Evolutionary conservation across 2,329 filamentous ascomycete genomes (phyloP).

Genomic region (Eutypella sp.): DNA sequence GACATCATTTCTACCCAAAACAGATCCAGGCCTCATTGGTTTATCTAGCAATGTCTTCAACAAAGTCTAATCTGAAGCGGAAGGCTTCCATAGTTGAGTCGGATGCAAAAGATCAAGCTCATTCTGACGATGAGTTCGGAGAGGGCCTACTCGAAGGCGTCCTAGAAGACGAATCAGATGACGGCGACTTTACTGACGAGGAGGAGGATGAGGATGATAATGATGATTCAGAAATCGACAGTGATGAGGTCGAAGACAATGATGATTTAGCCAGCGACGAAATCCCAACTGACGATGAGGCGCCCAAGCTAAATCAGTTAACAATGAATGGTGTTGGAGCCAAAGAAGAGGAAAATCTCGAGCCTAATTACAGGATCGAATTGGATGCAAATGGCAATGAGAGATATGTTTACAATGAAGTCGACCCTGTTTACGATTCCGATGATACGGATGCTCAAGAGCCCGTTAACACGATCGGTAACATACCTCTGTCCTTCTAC

Average conservation of each 20-base stretch:
- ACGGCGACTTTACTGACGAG: constrained; percentile 33
- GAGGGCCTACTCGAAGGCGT: constrained; percentile 51
- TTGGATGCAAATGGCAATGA: constrained; percentile 86
- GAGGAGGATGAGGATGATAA: constrained; percentile 35
- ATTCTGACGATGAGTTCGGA: constrained; percentile 57
- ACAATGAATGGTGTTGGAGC: constrained; percentile 28
- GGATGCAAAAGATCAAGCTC: constrained; percentile 41
- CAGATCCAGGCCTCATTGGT: not conserved
- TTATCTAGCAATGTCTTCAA: constrained; percentile 33
- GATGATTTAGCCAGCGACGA: constrained; percentile 36
- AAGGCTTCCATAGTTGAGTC: constrained; percentile 56
- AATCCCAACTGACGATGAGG: constrained; percentile 36
- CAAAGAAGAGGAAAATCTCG: constrained; percentile 31
- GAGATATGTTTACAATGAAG: constrained; percentile 88
- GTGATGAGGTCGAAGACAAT: constrained; percentile 34
- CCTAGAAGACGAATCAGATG: constrained; percentile 41
- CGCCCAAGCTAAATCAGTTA: constrained; percentile 31
- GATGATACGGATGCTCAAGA: constrained; percentile 84
- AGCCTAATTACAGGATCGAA: constrained; percentile 50
- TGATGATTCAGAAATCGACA: constrained; percentile 40
- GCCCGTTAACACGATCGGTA: constrained; percentile 83
- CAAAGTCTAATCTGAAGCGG: constrained; percentile 52
- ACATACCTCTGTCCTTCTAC: constrained; percentile 93
- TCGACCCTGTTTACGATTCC: constrained; percentile 91
- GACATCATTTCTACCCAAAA: not conserved